phyloP scores from a whole-genome alignment of 1,139 yeast species.

The Suhomyces wounanorum region DNA sequence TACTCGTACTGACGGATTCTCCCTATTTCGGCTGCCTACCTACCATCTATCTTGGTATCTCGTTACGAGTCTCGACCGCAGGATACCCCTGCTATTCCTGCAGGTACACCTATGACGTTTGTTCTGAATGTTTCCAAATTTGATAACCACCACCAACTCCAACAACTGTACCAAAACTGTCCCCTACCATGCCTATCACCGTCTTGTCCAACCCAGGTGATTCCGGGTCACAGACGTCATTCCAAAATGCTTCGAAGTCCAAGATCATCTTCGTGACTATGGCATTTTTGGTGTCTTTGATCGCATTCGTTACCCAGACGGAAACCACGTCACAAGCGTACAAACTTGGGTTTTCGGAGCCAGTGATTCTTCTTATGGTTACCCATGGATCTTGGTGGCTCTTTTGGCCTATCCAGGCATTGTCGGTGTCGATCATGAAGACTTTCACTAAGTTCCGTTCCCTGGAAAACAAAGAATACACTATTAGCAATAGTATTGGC shows the following conservation, averaged over 20 bases:
- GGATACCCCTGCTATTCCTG: background rate
- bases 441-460: conserved; percentile 32
- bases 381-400: conserved; percentile 83
- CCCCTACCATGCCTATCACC: conserved; percentile 16
- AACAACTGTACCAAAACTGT: background rate
- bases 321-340: conserved; percentile 78
- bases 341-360: conserved; percentile 62
- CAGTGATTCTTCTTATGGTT: conserved; percentile 62
- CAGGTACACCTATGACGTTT: background rate
- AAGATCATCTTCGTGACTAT: conserved; percentile 56
- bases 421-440: conserved; percentile 45
- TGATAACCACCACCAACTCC: background rate
- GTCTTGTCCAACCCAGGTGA: conserved; percentile 15
- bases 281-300: conserved; percentile 60
- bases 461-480: conserved; percentile 11
- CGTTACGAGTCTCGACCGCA: background rate
- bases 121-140: background rate
- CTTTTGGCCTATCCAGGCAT: conserved; percentile 76
- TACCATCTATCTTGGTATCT: background rate
- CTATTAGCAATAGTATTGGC: conserved; percentile 14
- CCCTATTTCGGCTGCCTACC: no score
- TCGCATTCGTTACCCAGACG: conserved; percentile 75
- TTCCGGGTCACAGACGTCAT: conserved; percentile 15
- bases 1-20: no score
- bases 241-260: conserved; percentile 20